These are phyloP conservation scores for Syzygium malaccense DNA, from an alignment of 441 rosid genomes.

Conservation along the genomic window DNA sequence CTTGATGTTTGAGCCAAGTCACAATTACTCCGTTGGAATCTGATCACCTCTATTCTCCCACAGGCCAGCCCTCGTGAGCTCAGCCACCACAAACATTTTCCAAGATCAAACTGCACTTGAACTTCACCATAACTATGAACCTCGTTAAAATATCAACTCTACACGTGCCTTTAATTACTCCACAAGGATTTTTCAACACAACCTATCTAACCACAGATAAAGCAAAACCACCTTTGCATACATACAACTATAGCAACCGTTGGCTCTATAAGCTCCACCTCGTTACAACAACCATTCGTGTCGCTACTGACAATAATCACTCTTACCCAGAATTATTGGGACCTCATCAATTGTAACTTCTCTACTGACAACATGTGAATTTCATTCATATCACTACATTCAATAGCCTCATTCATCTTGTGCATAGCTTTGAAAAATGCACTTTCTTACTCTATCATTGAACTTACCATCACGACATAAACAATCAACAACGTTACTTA, in stretches of 20 bases:
- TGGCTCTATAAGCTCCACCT: neutral
- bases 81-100: neutral
- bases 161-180: neutral
- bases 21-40: neutral
- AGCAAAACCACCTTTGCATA: neutral
- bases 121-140: neutral
- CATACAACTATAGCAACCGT: no score
- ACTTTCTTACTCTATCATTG: no score
- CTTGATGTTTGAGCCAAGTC: neutral
- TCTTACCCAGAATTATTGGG: neutral
- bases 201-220: neutral
- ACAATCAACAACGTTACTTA: no score
- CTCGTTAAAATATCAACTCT: neutral
- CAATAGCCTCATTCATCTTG: no score
- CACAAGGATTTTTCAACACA: no score
- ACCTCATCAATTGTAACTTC: no score
- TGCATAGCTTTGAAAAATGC: no score
- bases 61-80: neutral
- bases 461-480: no score
- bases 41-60: neutral
- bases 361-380: no score
- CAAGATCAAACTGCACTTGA: no score
- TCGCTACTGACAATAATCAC: neutral
- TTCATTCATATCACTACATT: no score
- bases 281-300: neutral